Percentiles rank a stretch among this genome's conserved stretches.
Evolutionary conservation across 2,329 filamentous ascomycete species (phyloP).

Genomic region (Colletotrichum acutatum): DNA sequence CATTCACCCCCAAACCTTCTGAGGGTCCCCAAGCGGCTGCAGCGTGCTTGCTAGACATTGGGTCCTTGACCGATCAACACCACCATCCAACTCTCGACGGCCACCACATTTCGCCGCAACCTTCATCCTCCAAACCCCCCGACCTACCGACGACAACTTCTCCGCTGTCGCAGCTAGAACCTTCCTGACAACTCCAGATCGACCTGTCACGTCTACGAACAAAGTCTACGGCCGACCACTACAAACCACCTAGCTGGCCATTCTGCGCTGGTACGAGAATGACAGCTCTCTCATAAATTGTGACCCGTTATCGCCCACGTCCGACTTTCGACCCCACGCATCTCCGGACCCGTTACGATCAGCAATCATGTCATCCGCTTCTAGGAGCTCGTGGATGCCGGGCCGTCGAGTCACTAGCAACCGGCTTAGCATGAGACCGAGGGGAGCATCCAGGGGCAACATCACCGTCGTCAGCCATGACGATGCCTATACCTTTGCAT

Average conservation of each 20-base stretch:
- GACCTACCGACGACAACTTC: background rate
- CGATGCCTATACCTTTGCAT: slow-evolving; percentile 90
- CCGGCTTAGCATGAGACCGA: slow-evolving; percentile 52
- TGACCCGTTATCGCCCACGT: slow-evolving; percentile 18
- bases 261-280: slow-evolving; percentile 34
- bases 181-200: background rate
- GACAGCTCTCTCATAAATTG: slow-evolving; percentile 28
- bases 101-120: background rate
- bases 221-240: background rate
- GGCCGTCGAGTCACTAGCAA: slow-evolving; percentile 58
- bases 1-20: slow-evolving; percentile 35
- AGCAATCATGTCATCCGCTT: slow-evolving; percentile 63
- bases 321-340: slow-evolving; percentile 22
- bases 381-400: slow-evolving; percentile 58
- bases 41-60: background rate
- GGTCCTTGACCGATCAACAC: slow-evolving; percentile 28
- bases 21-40: slow-evolving; percentile 34
- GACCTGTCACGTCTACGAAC: background rate
- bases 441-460: slow-evolving; percentile 56
- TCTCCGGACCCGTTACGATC: slow-evolving; percentile 33
- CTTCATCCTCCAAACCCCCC: background rate
- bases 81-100: slow-evolving; percentile 12
- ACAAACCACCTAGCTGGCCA: slow-evolving; percentile 16
- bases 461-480: slow-evolving; percentile 68
- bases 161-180: background rate